These are phyloP conservation scores for Puccinellia tenuiflora DNA, from an alignment of 176 grass and related monocot genomes.

Conservation along the genomic window DNA sequence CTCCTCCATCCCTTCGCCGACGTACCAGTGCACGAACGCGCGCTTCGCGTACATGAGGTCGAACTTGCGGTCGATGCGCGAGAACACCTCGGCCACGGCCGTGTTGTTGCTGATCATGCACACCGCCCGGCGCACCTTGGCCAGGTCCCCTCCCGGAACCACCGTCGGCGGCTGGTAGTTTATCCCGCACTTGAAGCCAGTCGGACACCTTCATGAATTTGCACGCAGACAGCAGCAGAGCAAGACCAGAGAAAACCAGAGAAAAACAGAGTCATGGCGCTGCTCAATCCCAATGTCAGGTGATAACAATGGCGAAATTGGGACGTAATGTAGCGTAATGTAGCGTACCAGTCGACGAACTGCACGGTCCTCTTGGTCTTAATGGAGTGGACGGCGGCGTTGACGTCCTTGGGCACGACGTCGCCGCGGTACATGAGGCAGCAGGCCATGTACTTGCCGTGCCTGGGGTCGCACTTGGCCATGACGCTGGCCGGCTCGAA, in stretches of 20 bases:
- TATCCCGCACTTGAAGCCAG: constrained; percentile 87
- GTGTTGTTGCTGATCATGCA: constrained; percentile 95
- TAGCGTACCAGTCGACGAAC: constrained; percentile 81
- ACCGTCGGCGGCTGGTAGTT: constrained; percentile 76
- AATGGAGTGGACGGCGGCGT: constrained; percentile 58
- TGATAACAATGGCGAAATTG: not conserved
- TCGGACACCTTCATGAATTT: constrained; percentile 47
- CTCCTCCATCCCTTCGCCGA: constrained; percentile 86
- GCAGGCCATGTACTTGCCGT: constrained; percentile 90
- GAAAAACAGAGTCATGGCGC: not conserved
- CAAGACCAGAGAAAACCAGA: constrained; percentile 17
- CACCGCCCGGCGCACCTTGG: constrained; percentile 69
- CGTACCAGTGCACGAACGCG: constrained; percentile 82
- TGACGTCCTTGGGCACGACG: constrained; percentile 78
- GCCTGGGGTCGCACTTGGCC: constrained; percentile 79
- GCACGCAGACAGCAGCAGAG: not conserved
- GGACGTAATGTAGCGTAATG: not conserved
- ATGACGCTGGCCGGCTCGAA: constrained; percentile 69
- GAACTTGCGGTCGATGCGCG: constrained; percentile 75
- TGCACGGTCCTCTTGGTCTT: constrained; percentile 66
- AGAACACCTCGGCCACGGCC: constrained; percentile 72
- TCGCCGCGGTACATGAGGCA: constrained; percentile 84
- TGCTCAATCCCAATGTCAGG: not conserved
- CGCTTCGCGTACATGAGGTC: constrained; percentile 82
- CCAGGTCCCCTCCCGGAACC: constrained; percentile 71